Percentiles rank a stretch among this genome's conserved stretches.
These are phyloP conservation scores for Selaginella moellendorffii DNA, from an alignment of 75 land plant genomes.

Conservation along the genomic window DNA sequence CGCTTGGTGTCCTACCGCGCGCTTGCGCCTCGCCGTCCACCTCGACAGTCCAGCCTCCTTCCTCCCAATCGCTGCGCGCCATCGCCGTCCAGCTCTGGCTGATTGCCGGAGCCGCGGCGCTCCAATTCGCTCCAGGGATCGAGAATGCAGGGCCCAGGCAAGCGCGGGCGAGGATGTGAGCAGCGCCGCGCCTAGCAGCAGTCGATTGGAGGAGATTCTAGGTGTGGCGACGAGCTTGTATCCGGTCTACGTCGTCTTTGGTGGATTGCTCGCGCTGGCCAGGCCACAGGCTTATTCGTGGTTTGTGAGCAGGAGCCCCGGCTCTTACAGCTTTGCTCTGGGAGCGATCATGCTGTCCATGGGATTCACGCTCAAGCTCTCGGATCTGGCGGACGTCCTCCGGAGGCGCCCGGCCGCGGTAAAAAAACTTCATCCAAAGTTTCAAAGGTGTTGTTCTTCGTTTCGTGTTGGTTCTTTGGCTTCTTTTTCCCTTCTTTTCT, in stretches of 20 bases:
- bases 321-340: constrained; percentile 52
- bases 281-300: constrained; percentile 56
- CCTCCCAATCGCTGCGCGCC: no score
- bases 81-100: no score
- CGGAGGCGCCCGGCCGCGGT: constrained; percentile 46
- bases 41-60: no score
- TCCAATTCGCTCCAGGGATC: no score
- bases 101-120: no score
- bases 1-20: no score
- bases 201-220: constrained; percentile 16
- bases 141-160: no score
- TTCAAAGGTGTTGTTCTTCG: no score
- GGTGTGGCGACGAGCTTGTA: constrained; percentile 53
- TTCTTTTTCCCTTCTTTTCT: background rate
- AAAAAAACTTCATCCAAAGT: background rate
- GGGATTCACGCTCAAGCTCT: constrained; percentile 53
- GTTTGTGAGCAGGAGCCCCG: constrained; percentile 55
- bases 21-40: no score
- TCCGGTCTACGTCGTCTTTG: constrained; percentile 52
- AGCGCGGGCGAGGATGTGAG: no score
- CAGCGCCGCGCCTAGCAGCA: no score
- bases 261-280: constrained; percentile 43
- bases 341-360: constrained; percentile 64
- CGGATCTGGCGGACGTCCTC: constrained; percentile 41
- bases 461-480: background rate